Evolutionary conservation across 148 eudicot species (phyloP).

Genomic region (Rhododendron vialii): DNA sequence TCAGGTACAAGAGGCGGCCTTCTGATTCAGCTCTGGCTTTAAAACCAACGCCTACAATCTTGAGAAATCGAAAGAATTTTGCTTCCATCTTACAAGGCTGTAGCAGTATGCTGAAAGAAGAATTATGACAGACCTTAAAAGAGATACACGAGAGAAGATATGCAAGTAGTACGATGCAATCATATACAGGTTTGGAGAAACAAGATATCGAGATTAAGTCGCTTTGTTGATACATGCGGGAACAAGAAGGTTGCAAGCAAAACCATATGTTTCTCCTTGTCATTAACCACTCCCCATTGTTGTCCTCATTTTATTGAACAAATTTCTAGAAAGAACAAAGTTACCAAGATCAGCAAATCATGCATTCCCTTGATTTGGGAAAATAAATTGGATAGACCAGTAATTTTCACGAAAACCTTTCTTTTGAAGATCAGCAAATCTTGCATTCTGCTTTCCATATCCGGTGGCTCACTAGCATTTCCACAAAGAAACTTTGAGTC

Average conservation of each 20-base stretch:
- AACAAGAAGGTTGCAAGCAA: not conserved
- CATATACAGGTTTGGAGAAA: not conserved
- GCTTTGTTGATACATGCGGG: not conserved
- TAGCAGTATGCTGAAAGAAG: not conserved
- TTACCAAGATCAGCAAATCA: not conserved
- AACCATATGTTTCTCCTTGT: not conserved
- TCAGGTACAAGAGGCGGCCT: slow-evolving; percentile 58
- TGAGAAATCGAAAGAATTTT: slow-evolving; percentile 58
- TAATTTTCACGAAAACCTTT: not conserved
- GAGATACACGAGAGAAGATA: not conserved
- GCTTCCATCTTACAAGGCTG: slow-evolving; percentile 44
- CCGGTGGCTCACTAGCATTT: not conserved
- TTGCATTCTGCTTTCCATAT: not conserved
- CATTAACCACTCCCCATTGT: not conserved
- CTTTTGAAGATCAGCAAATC: not conserved
- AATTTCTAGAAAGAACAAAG: not conserved
- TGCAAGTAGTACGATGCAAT: not conserved
- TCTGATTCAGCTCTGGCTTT: slow-evolving; percentile 71
- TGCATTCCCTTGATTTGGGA: not conserved
- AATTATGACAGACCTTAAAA: not conserved
- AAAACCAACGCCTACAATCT: slow-evolving; percentile 71
- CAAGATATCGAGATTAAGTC: not conserved
- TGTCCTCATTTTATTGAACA: not conserved
- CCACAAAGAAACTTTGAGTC: not conserved
- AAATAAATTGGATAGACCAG: not conserved